Evolutionary conservation across 1,139 yeast species (phyloP).

Genomic region (Sugiyamaella xylanicola): DNA sequence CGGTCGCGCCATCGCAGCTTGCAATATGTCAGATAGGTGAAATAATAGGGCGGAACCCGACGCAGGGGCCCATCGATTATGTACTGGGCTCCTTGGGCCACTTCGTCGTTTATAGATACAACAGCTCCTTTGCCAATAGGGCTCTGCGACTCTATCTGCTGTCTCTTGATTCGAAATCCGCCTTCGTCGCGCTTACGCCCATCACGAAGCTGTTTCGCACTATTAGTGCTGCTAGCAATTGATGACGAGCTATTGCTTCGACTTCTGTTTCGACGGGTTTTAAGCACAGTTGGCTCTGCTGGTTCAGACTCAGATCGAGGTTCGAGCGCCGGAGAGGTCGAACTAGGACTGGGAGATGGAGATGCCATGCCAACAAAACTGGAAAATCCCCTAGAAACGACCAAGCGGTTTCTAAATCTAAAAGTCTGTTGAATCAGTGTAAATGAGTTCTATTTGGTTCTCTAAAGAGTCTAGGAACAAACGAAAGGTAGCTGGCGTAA

Average conservation of each 20-base stretch:
- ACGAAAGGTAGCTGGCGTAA: too few relatives aligned
- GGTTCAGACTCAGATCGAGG: neutral
- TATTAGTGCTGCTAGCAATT: slow-evolving; percentile 8
- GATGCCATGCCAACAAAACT: neutral
- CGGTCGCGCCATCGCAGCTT: slow-evolving; percentile 90
- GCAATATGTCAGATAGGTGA: slow-evolving; percentile 87
- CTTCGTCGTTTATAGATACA: slow-evolving; percentile 39
- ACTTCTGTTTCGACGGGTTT: slow-evolving; percentile 10
- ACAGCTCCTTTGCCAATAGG: slow-evolving; percentile 25
- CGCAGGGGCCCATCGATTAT: slow-evolving; percentile 52
- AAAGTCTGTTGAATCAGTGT: too few relatives aligned
- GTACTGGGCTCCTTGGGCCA: slow-evolving; percentile 44
- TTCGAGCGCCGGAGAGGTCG: neutral
- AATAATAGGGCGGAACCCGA: slow-evolving; percentile 80
- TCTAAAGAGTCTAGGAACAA: too few relatives aligned
- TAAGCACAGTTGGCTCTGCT: neutral
- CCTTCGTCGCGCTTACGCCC: slow-evolving; percentile 30
- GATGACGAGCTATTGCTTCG: slow-evolving; percentile 10
- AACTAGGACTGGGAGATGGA: neutral
- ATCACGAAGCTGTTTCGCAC: slow-evolving; percentile 9
- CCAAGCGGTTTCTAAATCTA: too few relatives aligned
- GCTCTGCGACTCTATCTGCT: slow-evolving; percentile 30
- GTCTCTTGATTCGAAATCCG: slow-evolving; percentile 37
- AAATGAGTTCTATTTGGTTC: too few relatives aligned
- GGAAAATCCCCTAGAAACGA: neutral